phyloP scores from a whole-genome alignment of 2,329 filamentous ascomycete genomes.

The Raffaelea deltoideospora region DNA sequence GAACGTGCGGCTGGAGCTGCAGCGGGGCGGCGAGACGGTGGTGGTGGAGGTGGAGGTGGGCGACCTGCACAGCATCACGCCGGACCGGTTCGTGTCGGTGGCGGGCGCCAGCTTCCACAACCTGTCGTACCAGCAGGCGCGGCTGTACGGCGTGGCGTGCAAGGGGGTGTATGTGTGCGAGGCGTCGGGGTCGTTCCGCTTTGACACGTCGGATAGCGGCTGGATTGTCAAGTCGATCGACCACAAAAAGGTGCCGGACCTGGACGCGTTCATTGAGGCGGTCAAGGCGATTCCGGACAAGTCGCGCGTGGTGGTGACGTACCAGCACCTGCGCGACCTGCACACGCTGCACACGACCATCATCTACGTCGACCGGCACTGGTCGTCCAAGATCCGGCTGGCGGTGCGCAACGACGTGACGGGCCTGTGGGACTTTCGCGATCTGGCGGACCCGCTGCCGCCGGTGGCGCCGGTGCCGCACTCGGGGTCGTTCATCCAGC shows the following conservation, averaged over 20 bases:
- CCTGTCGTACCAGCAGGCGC: conserved; percentile 93
- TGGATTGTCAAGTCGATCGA: conserved; percentile 91
- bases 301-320: conserved; percentile 80
- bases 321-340: conserved; percentile 87
- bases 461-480: conserved; percentile 55
- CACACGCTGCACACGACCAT: conserved; percentile 91
- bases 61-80: conserved; percentile 86
- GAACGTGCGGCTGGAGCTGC: conserved; percentile 65
- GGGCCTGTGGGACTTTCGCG: conserved; percentile 87
- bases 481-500: conserved; percentile 80
- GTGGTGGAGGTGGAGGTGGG: conserved; percentile 75
- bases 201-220: conserved; percentile 79
- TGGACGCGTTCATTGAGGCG: conserved; percentile 80
- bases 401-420: conserved; percentile 80
- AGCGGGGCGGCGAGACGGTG: conserved; percentile 76
- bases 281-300: conserved; percentile 74
- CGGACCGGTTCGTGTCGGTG: conserved; percentile 88
- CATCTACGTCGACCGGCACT: conserved; percentile 85
- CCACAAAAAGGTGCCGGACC: conserved; percentile 76
- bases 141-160: conserved; percentile 81
- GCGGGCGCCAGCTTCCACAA: conserved; percentile 91
- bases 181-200: conserved; percentile 84
- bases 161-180: conserved; percentile 93
- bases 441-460: conserved; percentile 68
- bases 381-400: conserved; percentile 88